phyloP scores from a whole-genome alignment of 2,329 filamentous ascomycete genomes.

The Pseudovirgaria hyperparasitica region DNA sequence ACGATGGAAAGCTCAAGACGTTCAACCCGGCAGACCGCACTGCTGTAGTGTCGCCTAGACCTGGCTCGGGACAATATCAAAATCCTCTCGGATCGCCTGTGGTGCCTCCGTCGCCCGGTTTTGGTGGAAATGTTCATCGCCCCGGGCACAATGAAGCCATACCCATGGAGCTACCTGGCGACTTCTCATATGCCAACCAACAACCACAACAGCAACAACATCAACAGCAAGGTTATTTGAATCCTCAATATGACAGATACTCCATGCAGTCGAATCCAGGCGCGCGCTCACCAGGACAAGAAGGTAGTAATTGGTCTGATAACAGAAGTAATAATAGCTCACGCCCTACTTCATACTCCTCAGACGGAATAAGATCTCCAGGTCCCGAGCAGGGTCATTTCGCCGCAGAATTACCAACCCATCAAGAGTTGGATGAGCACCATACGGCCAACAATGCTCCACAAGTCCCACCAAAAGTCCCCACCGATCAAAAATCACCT shows the following conservation, averaged over 20 bases:
- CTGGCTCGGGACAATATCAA: conserved; percentile 2
- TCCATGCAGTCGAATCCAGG: conserved; percentile 13
- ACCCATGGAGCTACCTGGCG: conserved; percentile 29
- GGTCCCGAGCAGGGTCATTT: conserved; percentile 20
- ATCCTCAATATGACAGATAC: conserved; percentile 12
- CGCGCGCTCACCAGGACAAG: conserved; percentile 13
- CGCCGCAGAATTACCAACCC: conserved; percentile 20
- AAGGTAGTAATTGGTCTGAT: conserved; percentile 21
- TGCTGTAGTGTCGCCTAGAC: conserved; percentile 1
- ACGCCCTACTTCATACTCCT: conserved; percentile 23
- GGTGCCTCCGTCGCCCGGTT: conserved; percentile 12
- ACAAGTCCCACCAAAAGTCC: no score
- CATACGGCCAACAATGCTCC: conserved; percentile 9
- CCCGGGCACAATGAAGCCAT: conserved; percentile 19
- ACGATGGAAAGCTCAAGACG: conserved; percentile 50
- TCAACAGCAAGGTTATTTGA: no score
- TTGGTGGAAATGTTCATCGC: conserved; percentile 11
- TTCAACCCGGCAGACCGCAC: conserved; percentile 34
- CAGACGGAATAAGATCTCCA: conserved; percentile 21
- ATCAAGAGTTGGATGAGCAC: conserved; percentile 22
- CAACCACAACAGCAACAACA: conserved; percentile 14
- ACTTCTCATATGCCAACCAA: conserved; percentile 23
- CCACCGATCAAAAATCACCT: conserved; percentile 9
- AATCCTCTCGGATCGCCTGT: conserved; percentile 8
- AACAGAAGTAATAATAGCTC: conserved; percentile 16